Base-by-base conservation (phyloP, 352 stramenopile genomes). In the Phytopythium helicoides region DNA sequence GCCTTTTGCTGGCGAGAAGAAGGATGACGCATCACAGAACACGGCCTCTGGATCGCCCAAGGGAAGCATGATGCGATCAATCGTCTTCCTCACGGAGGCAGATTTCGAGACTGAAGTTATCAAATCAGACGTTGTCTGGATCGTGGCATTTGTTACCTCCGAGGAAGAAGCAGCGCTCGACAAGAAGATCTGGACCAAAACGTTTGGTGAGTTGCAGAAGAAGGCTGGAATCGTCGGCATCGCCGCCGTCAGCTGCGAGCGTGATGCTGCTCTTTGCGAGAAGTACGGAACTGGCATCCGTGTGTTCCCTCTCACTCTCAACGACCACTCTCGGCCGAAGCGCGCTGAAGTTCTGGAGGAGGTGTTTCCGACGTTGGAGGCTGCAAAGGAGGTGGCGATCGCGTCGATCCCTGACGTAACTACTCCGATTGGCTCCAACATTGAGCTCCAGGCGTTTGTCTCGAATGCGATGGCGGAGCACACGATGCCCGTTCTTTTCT, bases 401-500 rank as follows among this genome's bases (percentile, higher is more conserved):
- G 59, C 54, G 18, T 65, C 63, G 1, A 71, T 93, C 14, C 79
- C 82, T 3, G 68, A 87, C 28, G 28, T 68, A 9, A 74, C 71
- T 7, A 47, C 71, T 3, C 54, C 68, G 5, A 66, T 93, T 21
- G 56, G 60, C 22, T 86, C 76, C 15, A 63, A 63, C 10, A 55
- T 62, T 18, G 78, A 89, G 23, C 52, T 93, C 26, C 82, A 80
- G 25, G 65, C 53, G 5, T 93, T 91, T 42, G 68, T 89, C 41
- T 65, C 74, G 0, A 56, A 57, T 7, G 64, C 74, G 21, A 58
- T 69, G 38, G 37, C 42, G 14, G 52, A 54, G 5, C 74, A 71
- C 19, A 61, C 69, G 1, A 50, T 93, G 55, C 81, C 80, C 1
- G 68, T 87, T 33, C 25, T 93, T 18, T 54, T 89, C 0, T 81